These are phyloP conservation scores for Ustilago loliicola DNA, from an alignment of 1,284 basidiomycete species.

Conservation along the genomic window DNA sequence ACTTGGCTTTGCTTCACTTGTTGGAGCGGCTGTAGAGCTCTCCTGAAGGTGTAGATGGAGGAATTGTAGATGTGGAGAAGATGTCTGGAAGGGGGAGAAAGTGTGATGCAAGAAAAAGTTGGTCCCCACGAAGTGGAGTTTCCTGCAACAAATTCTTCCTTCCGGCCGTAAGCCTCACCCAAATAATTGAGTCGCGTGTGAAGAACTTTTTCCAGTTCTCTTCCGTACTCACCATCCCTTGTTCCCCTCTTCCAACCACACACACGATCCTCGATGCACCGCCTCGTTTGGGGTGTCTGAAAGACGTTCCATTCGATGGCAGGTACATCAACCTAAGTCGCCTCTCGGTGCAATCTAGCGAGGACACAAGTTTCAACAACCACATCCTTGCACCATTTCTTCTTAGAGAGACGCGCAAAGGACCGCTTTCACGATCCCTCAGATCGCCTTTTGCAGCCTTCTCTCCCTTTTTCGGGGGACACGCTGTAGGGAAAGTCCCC, in stretches of 20 bases:
- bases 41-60: no score
- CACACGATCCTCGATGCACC: slow-evolving; percentile 29
- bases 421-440: slow-evolving; percentile 41
- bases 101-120: slow-evolving; percentile 3
- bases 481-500: slow-evolving; percentile 63
- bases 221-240: neutral
- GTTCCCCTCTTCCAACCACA: slow-evolving; percentile 20
- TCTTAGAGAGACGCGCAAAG: slow-evolving; percentile 55
- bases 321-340: slow-evolving; percentile 7
- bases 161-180: slow-evolving; percentile 21
- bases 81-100: neutral
- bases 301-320: neutral
- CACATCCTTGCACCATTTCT: neutral
- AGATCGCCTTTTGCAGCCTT: slow-evolving; percentile 48
- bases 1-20: neutral
- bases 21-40: no score
- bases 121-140: no score
- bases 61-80: neutral
- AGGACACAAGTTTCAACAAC: slow-evolving; percentile 34
- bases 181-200: slow-evolving; percentile 4
- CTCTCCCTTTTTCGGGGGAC: slow-evolving; percentile 21
- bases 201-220: slow-evolving; percentile 23
- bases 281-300: slow-evolving; percentile 2
- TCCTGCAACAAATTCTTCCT: slow-evolving; percentile 17
- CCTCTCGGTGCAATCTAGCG: neutral